Base-by-base conservation (phyloP, 164 flowering plant species). In the Nelumbo lutea region DNA sequence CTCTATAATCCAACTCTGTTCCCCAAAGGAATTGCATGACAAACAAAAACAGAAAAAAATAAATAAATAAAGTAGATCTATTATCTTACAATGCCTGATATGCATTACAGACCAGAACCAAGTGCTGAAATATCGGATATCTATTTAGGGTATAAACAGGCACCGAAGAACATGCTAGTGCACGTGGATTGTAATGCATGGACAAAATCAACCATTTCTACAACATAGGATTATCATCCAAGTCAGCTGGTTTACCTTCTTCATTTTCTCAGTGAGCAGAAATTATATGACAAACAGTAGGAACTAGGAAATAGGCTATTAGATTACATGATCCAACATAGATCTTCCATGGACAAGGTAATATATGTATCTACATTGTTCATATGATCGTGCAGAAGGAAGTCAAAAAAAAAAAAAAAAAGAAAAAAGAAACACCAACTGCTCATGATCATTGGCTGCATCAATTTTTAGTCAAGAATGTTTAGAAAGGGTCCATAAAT, bases 1-100 rank as follows among this genome's bases (percentile, higher is more conserved):
- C 72, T 87, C 89, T 9, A 51, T 61, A 60, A 85, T 84, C 91
- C 91, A 87, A 72, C 75, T 73, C 91, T 87, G 72, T 57, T 13
- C 13, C 10, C 50, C 39, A 66, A 61, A 52, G 51, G 41, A 63
- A 62, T 43, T 42, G 56, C 51, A 64, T 57, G 47, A 75, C 41
- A 9, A 42, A 14, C 43, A 40, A 9, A 9, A 65, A 27, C n/a
- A 55, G 57, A 59, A 27, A 59, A 58, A 8, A 27, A 27, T 27
- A 27, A 27, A 27, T 27, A 27, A 27, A 27, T 27, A 27, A 27
- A 27, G 27, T 27, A 27, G 27, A 27, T 27, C 27, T 27, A 27
- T 27, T 27, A 27, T 27, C 27, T 27, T 27, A 27, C 27, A 27
- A 27, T 27, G 27, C 27, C 27, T 27, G 27, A 27, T 27, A 27